Percentiles rank a stretch among this genome's conserved stretches.
phyloP scores from a whole-genome alignment of 371 early-diverging fungal species.

The Apophysomyces ossiformis region DNA sequence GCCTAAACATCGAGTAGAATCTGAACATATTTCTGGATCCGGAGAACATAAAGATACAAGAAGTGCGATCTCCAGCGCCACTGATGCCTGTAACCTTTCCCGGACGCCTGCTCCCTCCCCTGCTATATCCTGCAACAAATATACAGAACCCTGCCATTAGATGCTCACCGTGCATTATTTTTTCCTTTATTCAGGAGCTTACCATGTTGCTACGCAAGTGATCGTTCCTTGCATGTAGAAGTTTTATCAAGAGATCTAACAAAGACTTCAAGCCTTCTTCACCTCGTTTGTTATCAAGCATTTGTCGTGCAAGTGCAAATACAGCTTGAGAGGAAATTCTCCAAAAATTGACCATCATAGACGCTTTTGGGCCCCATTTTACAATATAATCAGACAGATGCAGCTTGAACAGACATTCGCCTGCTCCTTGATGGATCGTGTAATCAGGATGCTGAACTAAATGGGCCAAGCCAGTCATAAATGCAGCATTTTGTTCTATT shows the following conservation, averaged over 20 bases:
- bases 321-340: constrained; percentile 60
- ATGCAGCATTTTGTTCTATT: constrained; percentile 63
- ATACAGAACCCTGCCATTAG: too few species aligned
- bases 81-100: constrained; percentile 71
- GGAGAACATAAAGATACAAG: constrained; percentile 75
- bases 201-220: constrained; percentile 63
- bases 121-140: constrained; percentile 34
- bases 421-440: constrained; percentile 67
- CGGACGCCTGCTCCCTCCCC: constrained; percentile 59
- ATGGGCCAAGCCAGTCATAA: constrained; percentile 66
- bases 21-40: constrained; percentile 70
- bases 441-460: constrained; percentile 65
- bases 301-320: constrained; percentile 45
- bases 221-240: constrained; percentile 67
- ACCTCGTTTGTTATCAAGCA: constrained; percentile 56
- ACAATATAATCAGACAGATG: constrained; percentile 55
- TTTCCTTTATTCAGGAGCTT: not conserved
- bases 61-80: constrained; percentile 78
- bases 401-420: constrained; percentile 68
- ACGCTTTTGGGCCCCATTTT: constrained; percentile 61
- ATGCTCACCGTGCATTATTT: not conserved
- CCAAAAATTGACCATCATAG: constrained; percentile 68
- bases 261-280: constrained; percentile 61
- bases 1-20: constrained; percentile 63
- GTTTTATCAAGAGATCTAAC: constrained; percentile 60